Conservation (phyloP, 495 filamentous ascomycete genomes). For the Elaphomyces granulatus region DNA sequence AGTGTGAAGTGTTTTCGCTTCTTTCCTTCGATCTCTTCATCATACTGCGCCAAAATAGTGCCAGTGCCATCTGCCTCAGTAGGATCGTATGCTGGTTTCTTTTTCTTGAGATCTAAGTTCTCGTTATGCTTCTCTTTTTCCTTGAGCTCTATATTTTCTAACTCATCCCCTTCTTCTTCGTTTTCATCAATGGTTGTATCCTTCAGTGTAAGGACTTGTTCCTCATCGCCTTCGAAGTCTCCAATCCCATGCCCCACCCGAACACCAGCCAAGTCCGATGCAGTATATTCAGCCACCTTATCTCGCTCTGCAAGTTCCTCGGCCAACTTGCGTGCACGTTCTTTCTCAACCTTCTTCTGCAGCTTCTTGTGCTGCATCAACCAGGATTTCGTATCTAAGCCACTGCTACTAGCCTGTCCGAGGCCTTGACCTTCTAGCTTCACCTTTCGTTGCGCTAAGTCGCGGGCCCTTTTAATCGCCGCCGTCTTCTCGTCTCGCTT, state of each 20-base stretch:
- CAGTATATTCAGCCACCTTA: constrained; percentile 47
- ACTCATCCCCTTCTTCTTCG: constrained; percentile 82
- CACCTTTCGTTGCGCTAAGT: constrained; percentile 57
- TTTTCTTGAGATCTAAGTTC: constrained; percentile 76
- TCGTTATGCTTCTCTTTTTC: constrained; percentile 68
- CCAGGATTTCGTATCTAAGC: constrained; percentile 71
- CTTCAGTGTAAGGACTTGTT: constrained; percentile 80
- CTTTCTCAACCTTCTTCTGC: constrained; percentile 76
- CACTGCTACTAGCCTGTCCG: constrained; percentile 48
- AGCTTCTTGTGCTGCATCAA: constrained; percentile 75
- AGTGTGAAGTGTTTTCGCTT: constrained; percentile 80
- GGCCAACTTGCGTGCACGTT: constrained; percentile 51
- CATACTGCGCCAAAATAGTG: constrained; percentile 71
- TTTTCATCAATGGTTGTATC: constrained; percentile 75
- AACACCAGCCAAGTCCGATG: constrained; percentile 72
- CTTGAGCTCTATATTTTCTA: constrained; percentile 66
- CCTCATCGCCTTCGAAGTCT: constrained; percentile 58
- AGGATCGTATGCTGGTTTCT: constrained; percentile 79
- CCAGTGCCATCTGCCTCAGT: constrained; percentile 50
- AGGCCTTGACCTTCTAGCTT: constrained; percentile 69
- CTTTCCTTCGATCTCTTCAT: constrained; percentile 89
- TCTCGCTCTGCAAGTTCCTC: constrained; percentile 61
- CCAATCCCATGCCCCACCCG: constrained; percentile 77
- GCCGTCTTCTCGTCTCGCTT: constrained; percentile 62
- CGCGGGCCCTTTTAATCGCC: constrained; percentile 77